Evolutionary conservation across 768 basidiomycete genomes (phyloP).

Genomic region (Suillus placidus): DNA sequence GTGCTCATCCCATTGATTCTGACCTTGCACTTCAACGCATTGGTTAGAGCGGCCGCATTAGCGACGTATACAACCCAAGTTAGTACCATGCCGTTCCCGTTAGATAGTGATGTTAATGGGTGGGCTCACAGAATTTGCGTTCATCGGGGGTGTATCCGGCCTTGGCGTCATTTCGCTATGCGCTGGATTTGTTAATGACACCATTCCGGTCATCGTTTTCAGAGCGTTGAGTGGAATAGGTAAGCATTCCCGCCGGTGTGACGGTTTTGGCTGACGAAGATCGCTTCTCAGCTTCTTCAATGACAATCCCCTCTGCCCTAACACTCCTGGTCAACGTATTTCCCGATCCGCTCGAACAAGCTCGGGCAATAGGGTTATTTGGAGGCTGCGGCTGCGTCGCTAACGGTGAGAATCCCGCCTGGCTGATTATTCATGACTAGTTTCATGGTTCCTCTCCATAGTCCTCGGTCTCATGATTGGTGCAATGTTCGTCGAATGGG

Average conservation of each 20-base stretch:
- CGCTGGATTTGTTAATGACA: constrained; percentile 48
- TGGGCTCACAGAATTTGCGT: constrained; percentile 38
- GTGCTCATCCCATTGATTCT: constrained; percentile 16
- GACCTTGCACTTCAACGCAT: not conserved
- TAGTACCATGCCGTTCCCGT: constrained; percentile 8
- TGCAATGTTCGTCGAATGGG: constrained; percentile 43
- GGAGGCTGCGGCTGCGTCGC: constrained; percentile 50
- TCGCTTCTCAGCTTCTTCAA: constrained; percentile 41
- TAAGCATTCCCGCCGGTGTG: constrained; percentile 17
- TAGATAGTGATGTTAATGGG: not conserved
- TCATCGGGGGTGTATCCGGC: constrained; percentile 41
- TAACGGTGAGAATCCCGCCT: constrained; percentile 35
- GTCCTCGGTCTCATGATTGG: constrained; percentile 48
- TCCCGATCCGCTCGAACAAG: constrained; percentile 48
- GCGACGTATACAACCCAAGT: constrained; percentile 47
- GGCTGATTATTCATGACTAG: not conserved
- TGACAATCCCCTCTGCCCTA: constrained; percentile 56
- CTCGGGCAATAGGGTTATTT: constrained; percentile 49
- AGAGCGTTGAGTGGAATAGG: constrained; percentile 55
- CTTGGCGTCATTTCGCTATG: constrained; percentile 49
- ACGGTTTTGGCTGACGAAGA: constrained; percentile 6
- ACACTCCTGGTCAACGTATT: constrained; percentile 53
- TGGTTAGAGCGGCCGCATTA: constrained; percentile 40
- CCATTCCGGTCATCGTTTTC: constrained; percentile 51
- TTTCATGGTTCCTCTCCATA: constrained; percentile 16